Evolutionary conservation across 2,329 filamentous ascomycete genomes (phyloP).

Genomic region (Thyridium curvatum): DNA sequence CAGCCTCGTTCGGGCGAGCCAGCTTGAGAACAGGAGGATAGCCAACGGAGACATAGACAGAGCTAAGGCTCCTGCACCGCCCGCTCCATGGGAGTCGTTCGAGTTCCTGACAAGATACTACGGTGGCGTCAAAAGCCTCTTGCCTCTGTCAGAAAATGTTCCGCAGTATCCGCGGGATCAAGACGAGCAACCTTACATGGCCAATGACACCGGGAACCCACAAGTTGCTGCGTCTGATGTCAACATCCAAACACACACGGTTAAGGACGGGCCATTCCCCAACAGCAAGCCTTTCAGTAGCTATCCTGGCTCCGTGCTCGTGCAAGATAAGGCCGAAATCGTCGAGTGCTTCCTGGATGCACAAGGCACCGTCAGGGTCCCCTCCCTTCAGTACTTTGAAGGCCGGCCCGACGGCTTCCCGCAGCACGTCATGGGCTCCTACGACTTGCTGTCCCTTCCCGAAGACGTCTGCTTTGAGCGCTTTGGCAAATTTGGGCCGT

Average conservation of each 20-base stretch:
- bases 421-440: conserved; percentile 78
- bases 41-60: conserved; percentile 46
- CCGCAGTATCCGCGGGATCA: conserved; percentile 73
- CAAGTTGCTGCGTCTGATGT: conserved; percentile 5
- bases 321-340: conserved; percentile 40
- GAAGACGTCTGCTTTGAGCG: conserved; percentile 91
- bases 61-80: conserved; percentile 50
- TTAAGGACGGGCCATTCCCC: conserved; percentile 21
- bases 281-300: conserved; percentile 47
- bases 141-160: conserved; percentile 57
- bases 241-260: conserved; percentile 8
- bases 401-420: conserved; percentile 83
- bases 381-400: conserved; percentile 64
- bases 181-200: conserved; percentile 46
- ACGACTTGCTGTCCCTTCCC: conserved; percentile 69
- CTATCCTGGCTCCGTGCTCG: conserved; percentile 29
- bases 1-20: conserved; percentile 66
- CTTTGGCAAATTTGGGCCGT: conserved; percentile 81
- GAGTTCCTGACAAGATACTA: conserved; percentile 84
- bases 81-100: conserved; percentile 77
- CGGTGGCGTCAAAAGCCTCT: conserved; percentile 72
- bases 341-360: conserved; percentile 75
- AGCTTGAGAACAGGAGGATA: conserved; percentile 59
- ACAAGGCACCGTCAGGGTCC: conserved; percentile 58
- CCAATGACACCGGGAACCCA: conserved; percentile 14